Base-by-base conservation (phyloP, 441 rosid genomes). In the Erysimum cheiri region DNA sequence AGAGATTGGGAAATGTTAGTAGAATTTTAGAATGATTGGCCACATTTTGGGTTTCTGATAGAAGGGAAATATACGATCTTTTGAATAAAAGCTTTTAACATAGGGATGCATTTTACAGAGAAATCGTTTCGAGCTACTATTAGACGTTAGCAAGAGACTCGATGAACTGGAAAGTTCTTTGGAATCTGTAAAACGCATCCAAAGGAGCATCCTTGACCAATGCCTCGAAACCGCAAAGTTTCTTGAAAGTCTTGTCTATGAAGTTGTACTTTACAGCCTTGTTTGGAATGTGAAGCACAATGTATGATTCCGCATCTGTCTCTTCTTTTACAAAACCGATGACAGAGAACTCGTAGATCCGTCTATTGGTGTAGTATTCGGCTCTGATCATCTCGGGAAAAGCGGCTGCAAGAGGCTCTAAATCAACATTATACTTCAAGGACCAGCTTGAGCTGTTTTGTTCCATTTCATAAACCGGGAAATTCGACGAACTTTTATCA, bases 391-490 rank as follows among this genome's bases (percentile, higher is more conserved):
- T 84, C 72, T 77, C 87, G 0, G 90, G 85, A 60, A 78, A 84
- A 50, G 63, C 72, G 1, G 46, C 44, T 47, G 58, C 78, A 48
- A 82, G 36, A 3, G 64, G 62, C 43, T 74, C 62, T 29, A 85
- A 69, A 64, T 90, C 82, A 43, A 87, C 82, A 1, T 14, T 40
- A 59, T 81, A 64, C 80, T 85, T 88, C 17, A 79, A 13, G 10
- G 40, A 69, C 91, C 92, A 86, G 12, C 60, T 67, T 7, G 78
- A 80, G 55, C 67, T 41, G 36, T 78, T 80, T 8, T 1, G 77
- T 49, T 70, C 70, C 87, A 90, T 82, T 74, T 81, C 85, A 14
- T 64, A 79, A 39, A 85, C 85, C 54, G 65, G 56, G 4, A 83
- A 55, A 19, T 40, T 60, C 6, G 78, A 53, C 8, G 71, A 43